Evolutionary conservation across 345 rosid species (phyloP).

Genomic region (Toxicodendron radicans): DNA sequence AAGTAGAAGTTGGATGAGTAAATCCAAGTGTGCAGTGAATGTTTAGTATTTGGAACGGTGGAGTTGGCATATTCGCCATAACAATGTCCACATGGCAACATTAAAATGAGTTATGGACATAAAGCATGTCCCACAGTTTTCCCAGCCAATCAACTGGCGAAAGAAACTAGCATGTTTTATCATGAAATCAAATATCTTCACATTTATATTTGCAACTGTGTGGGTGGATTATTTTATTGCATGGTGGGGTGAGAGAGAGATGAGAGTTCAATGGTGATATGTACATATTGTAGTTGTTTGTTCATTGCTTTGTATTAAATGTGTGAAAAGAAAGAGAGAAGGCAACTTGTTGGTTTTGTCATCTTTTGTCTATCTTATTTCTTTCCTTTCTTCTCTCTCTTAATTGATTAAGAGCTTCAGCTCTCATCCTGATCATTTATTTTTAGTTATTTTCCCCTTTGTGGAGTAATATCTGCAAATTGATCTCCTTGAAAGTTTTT

Average conservation of each 20-base stretch:
- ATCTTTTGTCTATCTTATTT: conserved; percentile 26
- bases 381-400: conserved; percentile 18
- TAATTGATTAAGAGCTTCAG: conserved; percentile 15
- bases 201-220: conserved; percentile 31
- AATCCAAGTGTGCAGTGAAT: not conserved
- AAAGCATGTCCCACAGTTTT: conserved; percentile 1
- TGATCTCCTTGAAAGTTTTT: conserved; percentile 9
- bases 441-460: not conserved
- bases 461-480: not conserved
- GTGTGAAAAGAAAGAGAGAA: conserved; percentile 39
- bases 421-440: conserved; percentile 20
- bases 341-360: conserved; percentile 43
- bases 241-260: conserved; percentile 23
- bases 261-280: conserved; percentile 25
- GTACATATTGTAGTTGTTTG: conserved; percentile 18
- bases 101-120: conserved; percentile 12
- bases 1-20: no score
- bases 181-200: conserved; percentile 16
- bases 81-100: conserved; percentile 23
- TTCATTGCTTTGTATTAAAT: conserved; percentile 35
- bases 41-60: conserved; percentile 14
- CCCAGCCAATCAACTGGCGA: conserved; percentile 16
- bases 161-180: conserved; percentile 17
- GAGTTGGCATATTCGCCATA: conserved; percentile 2
- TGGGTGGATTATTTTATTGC: conserved; percentile 35